Base-by-base conservation (phyloP, 495 filamentous ascomycete genomes). In the Penicillium subrubescens region DNA sequence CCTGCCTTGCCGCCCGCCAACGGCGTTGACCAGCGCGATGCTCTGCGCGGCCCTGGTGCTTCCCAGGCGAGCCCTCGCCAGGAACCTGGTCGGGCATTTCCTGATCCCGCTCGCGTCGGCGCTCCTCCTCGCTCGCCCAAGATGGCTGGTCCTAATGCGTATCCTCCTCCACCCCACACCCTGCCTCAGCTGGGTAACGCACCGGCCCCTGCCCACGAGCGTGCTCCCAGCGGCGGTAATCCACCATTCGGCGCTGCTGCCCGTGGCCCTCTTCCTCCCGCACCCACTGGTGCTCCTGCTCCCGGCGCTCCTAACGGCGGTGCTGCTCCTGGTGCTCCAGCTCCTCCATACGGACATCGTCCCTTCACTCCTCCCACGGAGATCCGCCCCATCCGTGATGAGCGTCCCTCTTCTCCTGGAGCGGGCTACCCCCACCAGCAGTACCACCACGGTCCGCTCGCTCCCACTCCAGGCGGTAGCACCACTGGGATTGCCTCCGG, bases 301-400 rank as follows among this genome's bases (percentile, higher is more conserved):
- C 78, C 78, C 35, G 83, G 86, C 25, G 88, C 88, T 29, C 84
- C 88, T 31, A 85, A 84, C 56, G 83, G 84, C 65, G 75, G 73
- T 67, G 76, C 81, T 59, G 70, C 75, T 66, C 75, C 79, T 66
- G 78, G 63, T 44, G 77, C 68, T 25, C 70, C 75, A 64, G 65
- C 85, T 59, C 84, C 86, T 59, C 81, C 86, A 19, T 89, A 88
- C 71, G 53, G 31, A 56, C 84, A 84, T 50, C 81, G 86, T 54
- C 82, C 83, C 1, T 88, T 87, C 66, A 95, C 90, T 69, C 94
- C 94, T 43, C 87, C 90, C 29, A 86, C 90, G 37, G 94, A 97
- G 58, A 89, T 94, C 57, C 88, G 92, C 52, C 92, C 93, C 0
- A 87, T 96, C 70, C 86, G 93, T 66, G 94, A 97, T 61, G 90